Evolutionary conservation across 805 yeast genomes (phyloP), one percentile per base, ranked within the genome.

Genomic region (Scheffersomyces stipitis): DNA sequence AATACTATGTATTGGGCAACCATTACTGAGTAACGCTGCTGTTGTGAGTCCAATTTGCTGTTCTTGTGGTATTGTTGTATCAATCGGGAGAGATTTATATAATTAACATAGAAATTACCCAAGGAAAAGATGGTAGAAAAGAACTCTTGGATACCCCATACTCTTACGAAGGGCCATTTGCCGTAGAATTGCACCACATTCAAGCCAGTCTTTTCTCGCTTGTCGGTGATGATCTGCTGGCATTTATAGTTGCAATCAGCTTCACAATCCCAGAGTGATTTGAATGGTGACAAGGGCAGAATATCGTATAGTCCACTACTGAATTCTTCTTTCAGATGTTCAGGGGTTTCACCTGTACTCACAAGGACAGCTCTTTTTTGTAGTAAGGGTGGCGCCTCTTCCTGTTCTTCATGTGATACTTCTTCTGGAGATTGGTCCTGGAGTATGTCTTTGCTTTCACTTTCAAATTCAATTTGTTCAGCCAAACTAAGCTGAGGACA

Each of bases 111-210:
- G n/a, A 67, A 55, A 37, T 69, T 69, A 7, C 59, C 63, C 15
- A 62, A 16, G 8, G 70, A 63, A 37, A 69, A 66, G 5, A 66
- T 20, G 10, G 54, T 54, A 27, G 69, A 62, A 24, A 57, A 54
- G 18, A 66, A 20, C 38, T 69, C 74, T 17, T 66, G 64, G 15
- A 61, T 48, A 1, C 71, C 73, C 22, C 59, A 49, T 1, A 67
- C 48, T 20, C 73, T 47, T 4, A 33, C 38, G 35, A 69, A 69
- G 4, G 73, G 73, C 74, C 74, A 69, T 42, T 69, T 69, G 4
- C 74, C 74, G 33, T 54, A 51, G 41, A 66, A 69, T 40, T 69
- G 69, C n/a, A 66, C 71, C 45, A 60, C 48, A 4, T 54, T 54
- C 6, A 48, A 42, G 3, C 55, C 57, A 0, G 32, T 16, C 4